Conservation (phyloP, 2,329 filamentous ascomycete species). For the Aspergillus hiratsukae region DNA sequence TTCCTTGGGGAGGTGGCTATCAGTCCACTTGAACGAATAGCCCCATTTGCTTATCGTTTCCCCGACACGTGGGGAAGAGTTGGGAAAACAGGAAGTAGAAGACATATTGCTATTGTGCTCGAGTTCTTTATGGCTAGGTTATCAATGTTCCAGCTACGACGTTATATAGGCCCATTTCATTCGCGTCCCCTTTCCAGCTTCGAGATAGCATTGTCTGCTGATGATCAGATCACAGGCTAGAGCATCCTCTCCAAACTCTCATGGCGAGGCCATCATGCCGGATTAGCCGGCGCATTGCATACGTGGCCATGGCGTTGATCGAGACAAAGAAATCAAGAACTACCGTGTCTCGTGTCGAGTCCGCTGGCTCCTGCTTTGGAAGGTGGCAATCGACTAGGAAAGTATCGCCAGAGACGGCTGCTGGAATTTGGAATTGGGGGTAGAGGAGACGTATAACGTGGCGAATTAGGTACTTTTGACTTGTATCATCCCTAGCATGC, state of each 20-base stretch:
- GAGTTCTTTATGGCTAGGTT: neutral
- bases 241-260: no score
- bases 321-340: neutral
- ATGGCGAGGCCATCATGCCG: no score
- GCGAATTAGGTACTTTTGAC: no score
- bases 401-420: no score
- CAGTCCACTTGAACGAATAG: slow-evolving; percentile 15
- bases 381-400: no score
- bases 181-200: no score
- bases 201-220: no score
- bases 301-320: neutral
- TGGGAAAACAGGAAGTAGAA: neutral
- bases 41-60: slow-evolving; percentile 13
- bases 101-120: neutral
- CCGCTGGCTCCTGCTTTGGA: no score
- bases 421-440: no score
- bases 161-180: no score
- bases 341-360: neutral
- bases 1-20: slow-evolving; percentile 8
- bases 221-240: neutral
- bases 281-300: neutral
- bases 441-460: no score
- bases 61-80: neutral
- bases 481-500: no score
- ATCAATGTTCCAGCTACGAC: neutral